Percentiles rank a stretch among this genome's conserved stretches.
Evolutionary conservation across 2,329 filamentous ascomycete genomes (phyloP).

Genomic region (Didymella pinodella): DNA sequence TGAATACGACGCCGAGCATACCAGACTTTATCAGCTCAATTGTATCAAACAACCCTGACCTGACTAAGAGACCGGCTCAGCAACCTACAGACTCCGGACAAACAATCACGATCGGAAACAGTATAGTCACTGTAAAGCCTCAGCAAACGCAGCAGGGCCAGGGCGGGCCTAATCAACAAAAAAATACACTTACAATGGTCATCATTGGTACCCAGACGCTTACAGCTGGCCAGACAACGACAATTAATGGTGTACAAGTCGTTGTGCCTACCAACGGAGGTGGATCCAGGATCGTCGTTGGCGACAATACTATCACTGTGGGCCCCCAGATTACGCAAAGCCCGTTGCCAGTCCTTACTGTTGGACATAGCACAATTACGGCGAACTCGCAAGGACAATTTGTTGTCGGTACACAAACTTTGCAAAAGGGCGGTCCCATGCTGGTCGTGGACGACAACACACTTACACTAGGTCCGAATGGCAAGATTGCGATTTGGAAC

Average conservation of each 20-base stretch:
- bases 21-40: conserved; percentile 27
- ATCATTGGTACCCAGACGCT: conserved; percentile 41
- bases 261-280: conserved; percentile 33
- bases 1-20: conserved; percentile 20
- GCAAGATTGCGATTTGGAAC: conserved; percentile 49
- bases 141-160: conserved; percentile 28
- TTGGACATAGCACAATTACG: conserved; percentile 39
- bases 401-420: conserved; percentile 44
- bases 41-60: conserved; percentile 23
- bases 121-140: conserved; percentile 25
- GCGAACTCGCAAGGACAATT: conserved; percentile 46
- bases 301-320: conserved; percentile 36
- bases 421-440: conserved; percentile 46
- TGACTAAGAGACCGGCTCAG: conserved; percentile 15
- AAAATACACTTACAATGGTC: conserved; percentile 25
- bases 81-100: conserved; percentile 15
- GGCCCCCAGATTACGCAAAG: conserved; percentile 29
- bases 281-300: conserved; percentile 39
- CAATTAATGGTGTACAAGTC: conserved; percentile 44
- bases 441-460: conserved; percentile 49
- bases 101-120: conserved; percentile 36
- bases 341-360: conserved; percentile 33
- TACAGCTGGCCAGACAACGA: conserved; percentile 41
- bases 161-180: conserved; percentile 19
- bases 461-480: conserved; percentile 47